Evolutionary conservation across 1,139 yeast genomes (phyloP), one percentile per base, ranked within the genome.

Genomic region (Ogataea hybrid): DNA sequence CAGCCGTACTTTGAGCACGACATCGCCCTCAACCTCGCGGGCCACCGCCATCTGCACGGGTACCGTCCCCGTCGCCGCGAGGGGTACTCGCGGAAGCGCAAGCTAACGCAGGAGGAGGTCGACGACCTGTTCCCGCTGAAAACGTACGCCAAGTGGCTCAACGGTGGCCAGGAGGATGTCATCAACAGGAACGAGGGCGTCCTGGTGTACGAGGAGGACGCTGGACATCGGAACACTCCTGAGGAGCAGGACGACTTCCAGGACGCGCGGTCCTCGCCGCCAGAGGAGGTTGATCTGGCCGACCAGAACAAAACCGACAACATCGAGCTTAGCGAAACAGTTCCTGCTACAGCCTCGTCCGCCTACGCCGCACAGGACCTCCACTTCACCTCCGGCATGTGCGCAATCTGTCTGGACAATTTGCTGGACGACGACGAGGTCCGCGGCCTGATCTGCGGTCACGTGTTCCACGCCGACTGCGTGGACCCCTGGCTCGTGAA

Each of bases 401-500:
- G 95, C 68, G 90, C 92, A 15, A 83, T 85, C 51, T 85, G 95
- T 63, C 71, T 85, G 40, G 95, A 85, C 41, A 58, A 66, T 9
- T 73, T 83, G 53, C 84, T 77, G 48, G 75, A 75, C 41, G 79
- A 73, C 9, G 90, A 84, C 39, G 58, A 63, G 1, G 89, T 86
- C 0, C 73, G 95, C 42, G 87, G 88, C 0, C 69, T 86, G 37
- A 67, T 84, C 9, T 87, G 96, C 64, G 92, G 92, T 3, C 96
- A 87, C 62, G 88, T 84, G 2, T 87, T 81, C 71, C 96, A 87
- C 58, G 71, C 82, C 9, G 81, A 73, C 20, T 87, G 96, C 63
- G 70, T 87, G 38, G 94, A 84, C 53, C 92, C 92, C 1, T 86
- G 95, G 95, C 67, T 87, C 37, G 81, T 81, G 4, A 75, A 76